phyloP scores from a whole-genome alignment of 345 rosid species.

The Brassica incana region DNA sequence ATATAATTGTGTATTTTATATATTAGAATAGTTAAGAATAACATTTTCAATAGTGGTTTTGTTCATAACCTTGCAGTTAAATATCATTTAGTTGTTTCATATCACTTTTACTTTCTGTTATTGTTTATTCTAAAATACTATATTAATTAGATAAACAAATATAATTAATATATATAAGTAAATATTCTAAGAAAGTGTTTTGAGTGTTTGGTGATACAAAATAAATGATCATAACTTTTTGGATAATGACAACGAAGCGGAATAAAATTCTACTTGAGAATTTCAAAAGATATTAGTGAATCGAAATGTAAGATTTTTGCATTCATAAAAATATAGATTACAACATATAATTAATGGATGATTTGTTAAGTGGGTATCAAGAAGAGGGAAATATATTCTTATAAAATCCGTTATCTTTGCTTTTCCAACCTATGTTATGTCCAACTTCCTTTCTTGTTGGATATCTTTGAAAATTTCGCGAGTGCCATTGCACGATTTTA shows the following conservation, averaged over 20 bases:
- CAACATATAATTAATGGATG: not conserved
- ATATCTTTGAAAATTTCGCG: not conserved
- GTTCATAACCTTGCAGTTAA: not conserved
- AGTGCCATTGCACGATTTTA: not conserved
- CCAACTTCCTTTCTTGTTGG: not conserved
- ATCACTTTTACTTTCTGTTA: not conserved
- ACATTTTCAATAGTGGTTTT: not conserved
- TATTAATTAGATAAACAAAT: not conserved
- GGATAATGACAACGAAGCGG: too few species aligned
- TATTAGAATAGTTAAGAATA: not conserved
- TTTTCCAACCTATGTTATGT: not conserved
- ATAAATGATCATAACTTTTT: not conserved
- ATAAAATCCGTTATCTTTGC: not conserved
- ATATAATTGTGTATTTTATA: not conserved
- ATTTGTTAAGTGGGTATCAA: not conserved
- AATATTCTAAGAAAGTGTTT: not conserved
- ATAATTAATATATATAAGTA: not conserved
- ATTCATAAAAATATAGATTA: not conserved
- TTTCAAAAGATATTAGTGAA: not conserved
- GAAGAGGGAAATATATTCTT: not conserved
- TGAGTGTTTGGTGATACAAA: not conserved
- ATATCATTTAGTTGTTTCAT: not conserved
- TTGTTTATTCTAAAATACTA: not conserved
- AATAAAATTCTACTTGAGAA: not conserved
- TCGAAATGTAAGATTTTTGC: not conserved